These are phyloP conservation scores for Mucuna pruriens DNA, from an alignment of 306 rosid genomes.

Conservation along the genomic window DNA sequence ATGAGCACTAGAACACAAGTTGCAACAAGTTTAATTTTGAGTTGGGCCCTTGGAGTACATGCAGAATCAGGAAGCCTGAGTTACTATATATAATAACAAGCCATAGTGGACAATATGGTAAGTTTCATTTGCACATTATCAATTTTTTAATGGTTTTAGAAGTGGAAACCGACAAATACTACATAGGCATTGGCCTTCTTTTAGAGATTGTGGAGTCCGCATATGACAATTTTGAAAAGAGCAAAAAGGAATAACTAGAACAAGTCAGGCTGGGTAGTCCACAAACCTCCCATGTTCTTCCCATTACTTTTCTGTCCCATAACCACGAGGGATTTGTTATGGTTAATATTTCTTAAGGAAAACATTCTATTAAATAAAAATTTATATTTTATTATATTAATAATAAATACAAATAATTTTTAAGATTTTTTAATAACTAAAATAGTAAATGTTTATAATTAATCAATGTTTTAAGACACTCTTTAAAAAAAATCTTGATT, in stretches of 20 bases:
- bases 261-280: slow-evolving; percentile 37
- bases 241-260: slow-evolving; percentile 54
- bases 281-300: slow-evolving; percentile 69
- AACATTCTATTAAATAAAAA: not conserved
- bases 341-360: slow-evolving; percentile 28
- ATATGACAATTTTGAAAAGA: slow-evolving; percentile 53
- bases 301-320: slow-evolving; percentile 57
- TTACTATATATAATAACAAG: slow-evolving; percentile 48
- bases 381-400: not conserved
- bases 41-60: slow-evolving; percentile 48
- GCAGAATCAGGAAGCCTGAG: slow-evolving; percentile 50
- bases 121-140: slow-evolving; percentile 44
- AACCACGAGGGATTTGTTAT: not conserved
- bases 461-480: not conserved
- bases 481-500: not conserved
- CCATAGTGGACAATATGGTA: slow-evolving; percentile 57
- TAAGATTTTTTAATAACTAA: not conserved
- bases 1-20: slow-evolving; percentile 42
- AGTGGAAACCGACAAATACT: slow-evolving; percentile 74
- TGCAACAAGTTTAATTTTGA: slow-evolving; percentile 37
- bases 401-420: not conserved
- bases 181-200: slow-evolving; percentile 44
- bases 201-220: slow-evolving; percentile 59
- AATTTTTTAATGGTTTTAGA: slow-evolving; percentile 50
- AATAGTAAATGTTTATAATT: not conserved